phyloP scores from a whole-genome alignment of 1,284 basidiomycete genomes.

The Microbotryum scabiosae region DNA sequence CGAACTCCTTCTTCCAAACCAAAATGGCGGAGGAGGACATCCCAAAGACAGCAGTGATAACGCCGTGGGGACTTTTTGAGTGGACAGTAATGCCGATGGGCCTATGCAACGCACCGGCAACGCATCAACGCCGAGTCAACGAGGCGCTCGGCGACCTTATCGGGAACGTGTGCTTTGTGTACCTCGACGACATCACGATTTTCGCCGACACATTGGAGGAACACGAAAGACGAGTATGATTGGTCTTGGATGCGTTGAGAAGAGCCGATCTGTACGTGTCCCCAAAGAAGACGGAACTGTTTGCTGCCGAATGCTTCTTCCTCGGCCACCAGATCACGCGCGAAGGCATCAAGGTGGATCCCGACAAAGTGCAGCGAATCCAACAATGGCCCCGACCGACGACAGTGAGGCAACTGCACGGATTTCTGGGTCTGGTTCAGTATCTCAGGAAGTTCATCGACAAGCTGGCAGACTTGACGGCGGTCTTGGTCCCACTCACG shows the following conservation, averaged over 20 bases:
- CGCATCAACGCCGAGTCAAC: slow-evolving; percentile 32
- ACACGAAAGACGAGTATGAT: slow-evolving; percentile 38
- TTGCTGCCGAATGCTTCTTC: slow-evolving; percentile 36
- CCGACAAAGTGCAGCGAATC: slow-evolving; percentile 38
- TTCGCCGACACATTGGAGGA: slow-evolving; percentile 42
- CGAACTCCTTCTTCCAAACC: no score
- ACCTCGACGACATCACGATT: slow-evolving; percentile 47
- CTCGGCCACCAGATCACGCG: slow-evolving; percentile 41
- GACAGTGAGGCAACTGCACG: no score
- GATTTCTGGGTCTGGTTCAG: no score
- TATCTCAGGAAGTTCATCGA: no score
- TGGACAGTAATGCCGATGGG: no score
- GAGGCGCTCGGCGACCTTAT: slow-evolving; percentile 14
- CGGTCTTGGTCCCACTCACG: no score
- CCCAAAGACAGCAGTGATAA: no score
- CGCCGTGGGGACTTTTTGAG: no score
- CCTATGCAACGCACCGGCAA: slow-evolving; percentile 40
- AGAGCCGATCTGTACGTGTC: slow-evolving; percentile 34
- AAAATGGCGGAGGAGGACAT: no score
- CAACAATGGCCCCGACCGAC: no score
- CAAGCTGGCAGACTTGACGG: no score
- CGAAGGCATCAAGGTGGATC: slow-evolving; percentile 40
- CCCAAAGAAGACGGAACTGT: slow-evolving; percentile 38
- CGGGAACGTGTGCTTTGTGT: slow-evolving; percentile 24
- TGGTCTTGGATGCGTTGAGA: slow-evolving; percentile 35